Percentiles rank a stretch among this genome's conserved stretches.
Evolutionary conservation across 257 asterid genomes (phyloP).

Genomic region (Lavandula angustifolia): DNA sequence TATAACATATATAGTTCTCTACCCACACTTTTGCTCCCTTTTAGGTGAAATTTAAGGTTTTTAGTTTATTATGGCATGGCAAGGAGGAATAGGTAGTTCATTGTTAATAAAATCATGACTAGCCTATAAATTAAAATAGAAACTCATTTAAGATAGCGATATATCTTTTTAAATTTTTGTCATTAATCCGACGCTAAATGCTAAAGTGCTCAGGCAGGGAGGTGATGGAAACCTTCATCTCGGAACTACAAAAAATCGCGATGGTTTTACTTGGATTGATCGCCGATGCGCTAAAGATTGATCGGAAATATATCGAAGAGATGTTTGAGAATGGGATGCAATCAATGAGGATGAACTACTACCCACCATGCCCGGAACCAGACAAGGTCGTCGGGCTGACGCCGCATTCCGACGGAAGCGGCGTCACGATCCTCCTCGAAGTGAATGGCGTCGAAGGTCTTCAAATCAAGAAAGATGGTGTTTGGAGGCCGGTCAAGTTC

Average conservation of each 20-base stretch:
- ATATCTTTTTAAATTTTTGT: too few species aligned
- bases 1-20: too few species aligned
- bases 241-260: slow-evolving; percentile 45
- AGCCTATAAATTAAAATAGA: too few species aligned
- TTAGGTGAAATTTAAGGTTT: too few species aligned
- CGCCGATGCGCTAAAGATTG: slow-evolving; percentile 45
- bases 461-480: slow-evolving; percentile 59
- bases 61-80: too few species aligned
- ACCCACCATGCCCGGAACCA: slow-evolving; percentile 66
- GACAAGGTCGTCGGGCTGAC: slow-evolving; percentile 54
- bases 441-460: slow-evolving; percentile 69
- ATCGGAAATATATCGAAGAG: slow-evolving; percentile 32
- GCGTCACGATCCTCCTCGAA: slow-evolving; percentile 58
- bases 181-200: not conserved
- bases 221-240: slow-evolving; percentile 48
- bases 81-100: too few species aligned
- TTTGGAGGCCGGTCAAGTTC: slow-evolving; percentile 61
- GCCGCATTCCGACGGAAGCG: slow-evolving; percentile 64
- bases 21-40: too few species aligned
- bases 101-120: too few species aligned
- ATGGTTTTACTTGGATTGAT: slow-evolving; percentile 34
- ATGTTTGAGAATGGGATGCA: slow-evolving; percentile 68
- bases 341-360: slow-evolving; percentile 57
- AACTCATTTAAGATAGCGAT: too few species aligned
- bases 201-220: slow-evolving; percentile 42